These are phyloP conservation scores for Penicillium sp. DNA, from an alignment of 2,329 filamentous ascomycete genomes.

Conservation along the genomic window DNA sequence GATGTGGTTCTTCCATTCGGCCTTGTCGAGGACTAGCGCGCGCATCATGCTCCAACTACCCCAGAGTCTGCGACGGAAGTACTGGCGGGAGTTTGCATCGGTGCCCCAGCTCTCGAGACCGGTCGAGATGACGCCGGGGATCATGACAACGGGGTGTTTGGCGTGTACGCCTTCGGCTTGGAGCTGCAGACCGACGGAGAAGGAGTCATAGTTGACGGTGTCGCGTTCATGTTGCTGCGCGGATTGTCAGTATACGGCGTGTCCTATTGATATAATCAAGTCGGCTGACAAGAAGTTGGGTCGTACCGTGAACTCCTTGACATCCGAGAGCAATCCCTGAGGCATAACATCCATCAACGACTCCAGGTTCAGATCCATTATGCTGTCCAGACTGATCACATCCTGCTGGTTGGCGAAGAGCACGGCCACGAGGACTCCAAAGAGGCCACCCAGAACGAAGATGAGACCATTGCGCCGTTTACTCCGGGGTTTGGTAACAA, in stretches of 20 bases:
- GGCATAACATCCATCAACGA: constrained; percentile 79
- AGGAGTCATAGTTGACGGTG: constrained; percentile 83
- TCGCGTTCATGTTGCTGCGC: constrained; percentile 72
- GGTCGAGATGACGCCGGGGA: constrained; percentile 94
- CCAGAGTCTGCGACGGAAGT: constrained; percentile 91
- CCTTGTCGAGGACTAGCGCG: constrained; percentile 83
- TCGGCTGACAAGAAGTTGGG: no score
- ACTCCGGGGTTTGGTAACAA: constrained; percentile 38
- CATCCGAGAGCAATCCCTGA: constrained; percentile 73
- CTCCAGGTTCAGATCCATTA: constrained; percentile 67
- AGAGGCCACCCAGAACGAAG: constrained; percentile 76
- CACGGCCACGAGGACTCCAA: constrained; percentile 76
- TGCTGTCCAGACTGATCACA: constrained; percentile 70
- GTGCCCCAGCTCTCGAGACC: constrained; percentile 96
- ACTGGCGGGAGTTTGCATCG: constrained; percentile 69
- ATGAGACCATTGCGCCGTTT: constrained; percentile 74
- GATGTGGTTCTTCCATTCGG: constrained; percentile 88
- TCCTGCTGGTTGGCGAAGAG: constrained; percentile 86
- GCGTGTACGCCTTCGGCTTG: constrained; percentile 69
- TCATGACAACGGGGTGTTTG: constrained; percentile 87
- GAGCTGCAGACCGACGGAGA: constrained; percentile 77
- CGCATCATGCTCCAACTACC: constrained; percentile 99
- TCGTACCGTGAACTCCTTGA: constrained; percentile 70
- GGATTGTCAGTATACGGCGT: no score
- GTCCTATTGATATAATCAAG: no score